Evolutionary conservation across 257 asterid genomes (phyloP), one percentile per base, ranked within the genome.

Genomic region (Solanum sitiens): DNA sequence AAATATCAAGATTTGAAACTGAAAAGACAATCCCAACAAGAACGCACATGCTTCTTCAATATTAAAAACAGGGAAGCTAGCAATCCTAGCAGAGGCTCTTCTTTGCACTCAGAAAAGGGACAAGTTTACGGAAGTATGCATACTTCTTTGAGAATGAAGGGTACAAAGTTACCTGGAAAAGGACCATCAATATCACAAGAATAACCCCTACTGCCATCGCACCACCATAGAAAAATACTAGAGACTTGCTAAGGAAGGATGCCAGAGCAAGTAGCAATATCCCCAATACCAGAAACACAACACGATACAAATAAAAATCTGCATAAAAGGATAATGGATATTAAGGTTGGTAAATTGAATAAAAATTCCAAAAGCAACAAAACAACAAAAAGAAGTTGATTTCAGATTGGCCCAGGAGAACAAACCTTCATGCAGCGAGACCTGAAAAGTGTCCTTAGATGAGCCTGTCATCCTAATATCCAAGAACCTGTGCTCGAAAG

Each of bases 361-460:
- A 33, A 79, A 86, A 30, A 86, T 71, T 32, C 39, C 47, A 86
- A 80, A 50, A 32, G 70, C 25, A 76, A n/a, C 16, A 56, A 71
- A 18, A 35, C 21, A 40, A 44, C 32, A 40, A 79, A 59, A 23
- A 27, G 50, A 76, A 86, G 53, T 59, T 20, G 73, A 72, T 18
- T 59, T 72, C 53, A 39, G 45, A 27, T 75, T 35, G 84, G 65
- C 68, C 75, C 39, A 84, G 25, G 87, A 87, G 53, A 84, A 89
- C 92, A 47, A 92, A 95, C 99, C 99, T 94, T 95, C 99, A 87
- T 91, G 91, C 76, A 95, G 92, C 67, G 98, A 95, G 74, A 97
- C 95, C 92, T 91, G 91, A 89, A 97, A 90, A 86, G 90, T 91
- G 74, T 91, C 93, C 50, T 93, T 89, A 87, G 88, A 87, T 85